Evolutionary conservation across 257 asterid genomes (phyloP).

Genomic region (Knoxia roxburghii): DNA sequence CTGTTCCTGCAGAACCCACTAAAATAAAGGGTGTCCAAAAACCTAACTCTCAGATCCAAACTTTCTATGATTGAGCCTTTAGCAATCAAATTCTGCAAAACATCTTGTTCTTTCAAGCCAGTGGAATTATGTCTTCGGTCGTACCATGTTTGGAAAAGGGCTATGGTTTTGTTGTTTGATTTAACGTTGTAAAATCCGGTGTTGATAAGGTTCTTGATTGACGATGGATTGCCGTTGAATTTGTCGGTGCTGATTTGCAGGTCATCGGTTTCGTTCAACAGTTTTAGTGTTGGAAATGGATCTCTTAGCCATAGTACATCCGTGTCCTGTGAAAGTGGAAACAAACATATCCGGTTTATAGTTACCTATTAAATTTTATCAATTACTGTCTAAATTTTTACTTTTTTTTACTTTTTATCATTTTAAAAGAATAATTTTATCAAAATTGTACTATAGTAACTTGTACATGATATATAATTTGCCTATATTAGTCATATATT

Average conservation of each 20-base stretch:
- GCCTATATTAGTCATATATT: too few species aligned
- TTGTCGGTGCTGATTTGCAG: constrained; percentile 53
- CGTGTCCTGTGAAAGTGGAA: constrained; percentile 35
- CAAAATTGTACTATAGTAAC: too few species aligned
- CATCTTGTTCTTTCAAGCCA: constrained; percentile 67
- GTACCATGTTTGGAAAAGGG: constrained; percentile 54
- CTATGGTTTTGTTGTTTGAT: constrained; percentile 42
- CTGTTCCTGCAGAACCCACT: constrained; percentile 57
- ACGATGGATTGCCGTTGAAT: constrained; percentile 36
- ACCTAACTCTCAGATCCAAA: constrained; percentile 24
- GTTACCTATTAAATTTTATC: too few species aligned
- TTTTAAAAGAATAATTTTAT: too few species aligned
- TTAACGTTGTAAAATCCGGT: constrained; percentile 56
- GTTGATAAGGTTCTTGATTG: constrained; percentile 39
- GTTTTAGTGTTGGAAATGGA: constrained; percentile 38
- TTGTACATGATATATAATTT: too few species aligned
- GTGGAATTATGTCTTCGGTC: constrained; percentile 28
- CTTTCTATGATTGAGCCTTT: constrained; percentile 5
- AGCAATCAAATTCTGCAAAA: constrained; percentile 29
- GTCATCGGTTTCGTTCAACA: constrained; percentile 28
- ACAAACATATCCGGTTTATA: too few species aligned
- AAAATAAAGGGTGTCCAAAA: constrained; percentile 42
- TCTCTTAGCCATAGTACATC: constrained; percentile 65
- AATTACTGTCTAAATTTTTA: too few species aligned
- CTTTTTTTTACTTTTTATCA: too few species aligned